A percentile compares a stretch with the other conserved stretches of the same genome.
phyloP scores from a whole-genome alignment of 306 rosid species.

The Fragaria vesca region DNA sequence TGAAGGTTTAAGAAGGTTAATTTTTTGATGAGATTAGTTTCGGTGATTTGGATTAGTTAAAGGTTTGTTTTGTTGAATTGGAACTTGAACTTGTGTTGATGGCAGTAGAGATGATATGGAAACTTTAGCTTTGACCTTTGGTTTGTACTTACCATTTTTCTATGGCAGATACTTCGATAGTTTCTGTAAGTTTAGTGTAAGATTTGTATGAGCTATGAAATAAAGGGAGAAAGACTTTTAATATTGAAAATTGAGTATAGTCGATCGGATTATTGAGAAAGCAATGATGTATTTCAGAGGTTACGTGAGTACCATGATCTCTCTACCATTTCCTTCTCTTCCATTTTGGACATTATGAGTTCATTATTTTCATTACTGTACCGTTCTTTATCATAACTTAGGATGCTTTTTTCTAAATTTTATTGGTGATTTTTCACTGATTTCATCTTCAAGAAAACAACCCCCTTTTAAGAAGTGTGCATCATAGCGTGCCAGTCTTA shows the following conservation, averaged over 20 bases:
- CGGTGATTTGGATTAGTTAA: neutral
- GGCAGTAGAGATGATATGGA: neutral
- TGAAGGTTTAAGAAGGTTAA: neutral
- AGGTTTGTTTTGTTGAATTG: neutral
- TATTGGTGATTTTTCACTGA: no score
- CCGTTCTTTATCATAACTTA: neutral
- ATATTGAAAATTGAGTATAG: neutral
- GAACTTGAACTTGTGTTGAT: neutral
- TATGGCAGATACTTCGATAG: neutral
- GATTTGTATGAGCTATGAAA: conserved; percentile 4
- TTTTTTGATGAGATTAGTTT: neutral
- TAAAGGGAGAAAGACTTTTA: neutral
- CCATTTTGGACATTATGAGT: neutral
- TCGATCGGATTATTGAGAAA: neutral
- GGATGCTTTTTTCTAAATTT: neutral
- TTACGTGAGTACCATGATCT: neutral
- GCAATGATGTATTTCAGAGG: neutral
- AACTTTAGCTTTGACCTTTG: neutral
- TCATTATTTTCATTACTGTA: neutral
- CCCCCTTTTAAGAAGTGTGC: neutral
- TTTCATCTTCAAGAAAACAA: neutral
- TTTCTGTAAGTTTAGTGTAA: neutral
- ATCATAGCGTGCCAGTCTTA: neutral
- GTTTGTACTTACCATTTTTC: neutral
- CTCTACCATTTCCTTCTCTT: neutral